Base-by-base conservation (phyloP, 257 asterid genomes). In the Solanum virginianum region DNA sequence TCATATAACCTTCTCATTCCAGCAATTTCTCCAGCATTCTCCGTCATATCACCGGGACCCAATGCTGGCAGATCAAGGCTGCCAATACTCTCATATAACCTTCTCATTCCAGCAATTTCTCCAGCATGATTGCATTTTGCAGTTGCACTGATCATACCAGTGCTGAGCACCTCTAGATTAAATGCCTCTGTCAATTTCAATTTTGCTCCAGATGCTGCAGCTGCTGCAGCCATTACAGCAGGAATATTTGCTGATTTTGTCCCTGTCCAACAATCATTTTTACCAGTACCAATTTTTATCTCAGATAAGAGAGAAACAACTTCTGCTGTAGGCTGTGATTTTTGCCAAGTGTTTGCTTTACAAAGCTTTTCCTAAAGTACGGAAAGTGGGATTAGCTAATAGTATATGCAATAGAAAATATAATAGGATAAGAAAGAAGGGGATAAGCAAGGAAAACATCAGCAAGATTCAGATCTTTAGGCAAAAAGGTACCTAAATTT, bases 101-200 rank as follows among this genome's bases (percentile, higher is more conserved):
- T 93, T 90, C 91, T 95, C 99, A 97, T 97, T 89, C 99, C 98
- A 32, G 94, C 98, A 87, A 97, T 97, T 95, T 97, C 99, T 86
- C 99, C 99, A 87, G 99, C 97, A 88, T 94, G 98, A 87, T 97
- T 97, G 90, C 98, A 94, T 89, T 97, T 97, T 49, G 93, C 95
- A 26, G 99, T 92, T 56, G 99, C 99, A 87, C 99, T 97, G 72
- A 95, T 95, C 87, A 97, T 90, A 84, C 99, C 98, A 79, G 99
- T 97, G 85, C 98, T 93, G 32, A 97, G 98, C 84, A 97, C 99
- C 92, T 97, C 99, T 90, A 97, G 89, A 85, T 92, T 94, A 90
- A 97, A 97, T 86, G 97, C 98, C 87, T 95, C 99, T 13, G 93
- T 87, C 91, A 93, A 88, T 86, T 97, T 95, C 88, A 97, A 88